Evolutionary conservation across 495 filamentous ascomycete species (phyloP), one percentile per base, ranked within the genome.

Genomic region (Tuber calosporum): DNA sequence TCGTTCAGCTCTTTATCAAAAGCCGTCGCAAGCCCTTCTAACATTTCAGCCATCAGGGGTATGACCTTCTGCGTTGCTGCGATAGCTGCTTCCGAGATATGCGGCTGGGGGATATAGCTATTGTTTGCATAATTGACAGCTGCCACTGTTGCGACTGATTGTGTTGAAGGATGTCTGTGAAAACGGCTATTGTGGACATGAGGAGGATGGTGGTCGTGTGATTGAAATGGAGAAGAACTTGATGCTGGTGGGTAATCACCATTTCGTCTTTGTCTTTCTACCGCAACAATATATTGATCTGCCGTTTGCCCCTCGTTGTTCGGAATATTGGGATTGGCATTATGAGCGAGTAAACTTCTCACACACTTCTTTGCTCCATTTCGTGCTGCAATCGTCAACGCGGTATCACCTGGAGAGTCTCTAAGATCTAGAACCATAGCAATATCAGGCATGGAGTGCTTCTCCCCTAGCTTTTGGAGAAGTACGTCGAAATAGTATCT

Each of bases 401-500:
- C 93, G 0, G 95, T 97, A 80, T 98, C 93, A 38, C 93, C 94
- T 53, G 91, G 88, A 22, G 88, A 83, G 81, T 99, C 94, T 79
- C 92, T 91, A 34, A 84, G 85, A 77, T 97, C 86, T 66, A 97
- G 80, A 34, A 91, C 86, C 8, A 84, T 81, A 68, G 91, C 89
- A 30, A 97, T 86, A 68, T 92, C 89, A 39, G 66, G 67, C 72
- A 81, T 81, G 7, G 80, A 74, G 41, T 81, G 74, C 1, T 87
- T 86, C 76, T 93, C 90, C 72, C 87, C 86, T 37, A 99, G 84
- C 82, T 90, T 94, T 82, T 94, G 91, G 40, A 97, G 86, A n/a
- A 97, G 86, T 70, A 90, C 88, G 79, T 97, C 94, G 42, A 96
- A 88, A 81, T 99, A 99, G 80, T 98, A 97, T 22, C 91, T 88